A percentile compares a stretch with the other conserved stretches of the same genome.
phyloP scores from a whole-genome alignment of 805 yeast species.

The Yarrowia alimentaria region DNA sequence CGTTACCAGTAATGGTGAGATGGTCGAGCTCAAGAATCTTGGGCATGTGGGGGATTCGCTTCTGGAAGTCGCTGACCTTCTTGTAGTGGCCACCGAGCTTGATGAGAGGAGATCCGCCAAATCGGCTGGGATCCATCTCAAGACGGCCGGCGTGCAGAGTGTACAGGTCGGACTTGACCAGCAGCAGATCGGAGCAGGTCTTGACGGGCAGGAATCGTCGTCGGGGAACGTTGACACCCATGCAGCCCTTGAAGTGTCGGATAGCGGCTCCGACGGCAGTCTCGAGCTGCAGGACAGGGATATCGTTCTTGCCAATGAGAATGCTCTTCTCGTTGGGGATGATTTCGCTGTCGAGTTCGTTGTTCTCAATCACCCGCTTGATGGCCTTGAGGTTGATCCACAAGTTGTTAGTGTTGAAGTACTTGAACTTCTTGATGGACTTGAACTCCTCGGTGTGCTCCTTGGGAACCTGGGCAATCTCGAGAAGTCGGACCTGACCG shows the following conservation, averaged over 20 bases:
- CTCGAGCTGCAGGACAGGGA: conserved; percentile 89
- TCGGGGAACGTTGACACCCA: conserved; percentile 98
- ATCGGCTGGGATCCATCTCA: conserved; percentile 77
- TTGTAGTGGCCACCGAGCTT: conserved; percentile 96
- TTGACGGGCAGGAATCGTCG: conserved; percentile 96
- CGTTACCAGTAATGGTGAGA: conserved; percentile 96
- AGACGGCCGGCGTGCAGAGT: conserved; percentile 88
- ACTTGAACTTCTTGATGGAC: conserved; percentile 94
- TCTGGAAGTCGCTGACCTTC: conserved; percentile 87
- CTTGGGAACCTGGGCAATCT: conserved; percentile 97
- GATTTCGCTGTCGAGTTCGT: conserved; percentile 84
- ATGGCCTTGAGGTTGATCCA: conserved; percentile 96
- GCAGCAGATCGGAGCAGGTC: conserved; percentile 89
- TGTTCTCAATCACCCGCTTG: conserved; percentile 83
- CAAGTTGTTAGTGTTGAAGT: conserved; percentile 96
- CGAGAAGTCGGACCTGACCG: conserved; percentile 89
- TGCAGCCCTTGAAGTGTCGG: conserved; percentile 90
- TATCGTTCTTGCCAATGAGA: conserved; percentile 70
- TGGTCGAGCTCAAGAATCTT: conserved; percentile 95
- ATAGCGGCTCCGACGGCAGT: conserved; percentile 99
- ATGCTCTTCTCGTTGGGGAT: conserved; percentile 92
- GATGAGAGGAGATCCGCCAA: conserved; percentile 89
- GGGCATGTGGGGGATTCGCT: conserved; percentile 93
- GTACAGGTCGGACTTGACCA: conserved; percentile 94
- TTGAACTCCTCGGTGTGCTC: conserved; percentile 98